These are phyloP conservation scores for Akebia trifoliata DNA, from an alignment of 164 flowering plant species.

Conservation along the genomic window DNA sequence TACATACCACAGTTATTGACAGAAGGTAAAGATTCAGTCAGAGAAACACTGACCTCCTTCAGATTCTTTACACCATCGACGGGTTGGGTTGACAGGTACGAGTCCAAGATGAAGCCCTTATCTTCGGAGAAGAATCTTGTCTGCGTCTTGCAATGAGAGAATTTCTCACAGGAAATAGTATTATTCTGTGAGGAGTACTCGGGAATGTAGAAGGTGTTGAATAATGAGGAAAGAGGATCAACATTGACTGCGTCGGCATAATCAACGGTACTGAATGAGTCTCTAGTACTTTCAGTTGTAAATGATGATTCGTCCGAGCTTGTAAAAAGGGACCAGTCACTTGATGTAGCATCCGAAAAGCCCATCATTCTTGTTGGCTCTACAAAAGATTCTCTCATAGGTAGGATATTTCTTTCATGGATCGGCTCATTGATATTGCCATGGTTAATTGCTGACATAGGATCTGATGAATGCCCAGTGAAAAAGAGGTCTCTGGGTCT, in stretches of 20 bases:
- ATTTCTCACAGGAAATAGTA: conserved; percentile 43
- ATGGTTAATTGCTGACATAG: conserved; percentile 11
- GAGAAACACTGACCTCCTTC: conserved; percentile 21
- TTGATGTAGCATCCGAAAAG: conserved; percentile 67
- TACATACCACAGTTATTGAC: conserved; percentile 19
- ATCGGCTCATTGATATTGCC: conserved; percentile 15
- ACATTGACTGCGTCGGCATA: conserved; percentile 37
- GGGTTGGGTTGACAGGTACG: conserved; percentile 27
- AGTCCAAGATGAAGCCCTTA: conserved; percentile 37
- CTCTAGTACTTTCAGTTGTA: conserved; percentile 83
- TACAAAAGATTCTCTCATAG: conserved; percentile 22
- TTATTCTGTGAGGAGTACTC: conserved; percentile 33
- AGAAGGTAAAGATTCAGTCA: conserved; percentile 14
- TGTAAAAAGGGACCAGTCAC: conserved; percentile 84
- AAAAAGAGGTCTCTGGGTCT: conserved; percentile 13
- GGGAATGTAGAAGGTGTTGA: conserved; percentile 35
- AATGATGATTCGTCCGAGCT: conserved; percentile 87
- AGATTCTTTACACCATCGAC: conserved; percentile 16
- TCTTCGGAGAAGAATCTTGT: conserved; percentile 41
- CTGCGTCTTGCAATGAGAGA: conserved; percentile 30
- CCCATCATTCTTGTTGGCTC: conserved; percentile 31
- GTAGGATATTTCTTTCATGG: conserved; percentile 17
- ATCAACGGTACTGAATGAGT: conserved; percentile 70
- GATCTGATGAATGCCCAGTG: conserved; percentile 17
- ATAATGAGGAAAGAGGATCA: conserved; percentile 53